phyloP scores from a whole-genome alignment of 2,329 filamentous ascomycete species.

The Fusarium sp. region DNA sequence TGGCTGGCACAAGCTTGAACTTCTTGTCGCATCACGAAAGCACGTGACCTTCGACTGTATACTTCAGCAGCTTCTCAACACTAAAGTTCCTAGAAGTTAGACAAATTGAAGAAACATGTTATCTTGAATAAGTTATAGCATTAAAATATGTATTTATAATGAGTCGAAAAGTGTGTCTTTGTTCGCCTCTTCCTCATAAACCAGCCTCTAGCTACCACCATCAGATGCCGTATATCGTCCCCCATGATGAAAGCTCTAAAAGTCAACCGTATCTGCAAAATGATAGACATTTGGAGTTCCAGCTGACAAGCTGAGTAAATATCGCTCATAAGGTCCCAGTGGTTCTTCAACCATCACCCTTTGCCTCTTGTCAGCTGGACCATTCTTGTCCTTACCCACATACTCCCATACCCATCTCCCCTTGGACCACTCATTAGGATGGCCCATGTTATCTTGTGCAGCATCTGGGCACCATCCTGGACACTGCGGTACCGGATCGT shows the following conservation, averaged over 20 bases:
- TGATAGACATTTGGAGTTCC: slow-evolving; percentile 58
- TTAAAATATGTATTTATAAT: neutral
- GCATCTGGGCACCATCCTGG: slow-evolving; percentile 48
- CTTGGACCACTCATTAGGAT: slow-evolving; percentile 43
- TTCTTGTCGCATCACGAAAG: slow-evolving; percentile 28
- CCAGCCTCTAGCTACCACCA: neutral
- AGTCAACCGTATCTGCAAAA: slow-evolving; percentile 51
- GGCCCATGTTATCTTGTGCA: slow-evolving; percentile 38
- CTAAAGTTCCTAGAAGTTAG: neutral
- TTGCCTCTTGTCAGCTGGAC: slow-evolving; percentile 54
- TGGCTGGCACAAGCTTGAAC: neutral
- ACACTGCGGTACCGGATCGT: slow-evolving; percentile 52
- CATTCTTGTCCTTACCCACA: slow-evolving; percentile 55
- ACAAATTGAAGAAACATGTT: too few species aligned
- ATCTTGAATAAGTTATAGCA: neutral
- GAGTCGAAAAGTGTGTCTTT: neutral
- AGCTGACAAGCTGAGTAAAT: slow-evolving; percentile 58
- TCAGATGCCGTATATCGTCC: neutral
- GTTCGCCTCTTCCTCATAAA: neutral
- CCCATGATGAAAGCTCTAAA: neutral
- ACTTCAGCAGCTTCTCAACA: neutral
- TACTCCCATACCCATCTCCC: slow-evolving; percentile 67
- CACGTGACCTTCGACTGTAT: slow-evolving; percentile 26
- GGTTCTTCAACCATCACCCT: slow-evolving; percentile 63
- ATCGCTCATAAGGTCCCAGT: slow-evolving; percentile 64